These are phyloP conservation scores for Ichthyophthirius multifiliis DNA, from an alignment of 169 alveolate species.

Conservation along the genomic window DNA sequence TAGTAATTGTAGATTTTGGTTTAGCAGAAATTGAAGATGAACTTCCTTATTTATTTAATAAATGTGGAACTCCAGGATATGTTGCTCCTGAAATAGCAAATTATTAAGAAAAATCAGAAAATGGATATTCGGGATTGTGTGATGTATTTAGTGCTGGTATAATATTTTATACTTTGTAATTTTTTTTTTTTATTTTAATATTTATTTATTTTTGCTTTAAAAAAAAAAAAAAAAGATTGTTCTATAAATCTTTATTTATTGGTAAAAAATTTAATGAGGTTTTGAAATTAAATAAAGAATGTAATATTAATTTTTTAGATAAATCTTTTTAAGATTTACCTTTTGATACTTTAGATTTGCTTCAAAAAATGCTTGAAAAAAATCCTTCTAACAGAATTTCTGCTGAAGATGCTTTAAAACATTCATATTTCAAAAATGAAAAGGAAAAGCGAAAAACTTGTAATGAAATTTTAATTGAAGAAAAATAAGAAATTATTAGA, in stretches of 20 bases:
- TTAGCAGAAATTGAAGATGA: neutral
- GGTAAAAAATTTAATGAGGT: slow-evolving; percentile 14
- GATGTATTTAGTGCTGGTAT: slow-evolving; percentile 34
- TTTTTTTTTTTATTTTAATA: too few species aligned
- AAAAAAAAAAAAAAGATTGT: slow-evolving; percentile 48
- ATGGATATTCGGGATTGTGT: neutral
- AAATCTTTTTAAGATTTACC: neutral
- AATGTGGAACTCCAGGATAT: slow-evolving; percentile 39
- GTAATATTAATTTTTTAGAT: neutral
- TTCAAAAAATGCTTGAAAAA: neutral
- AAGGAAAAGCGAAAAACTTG: too few species aligned
- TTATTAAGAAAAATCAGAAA: neutral
- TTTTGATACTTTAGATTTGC: neutral
- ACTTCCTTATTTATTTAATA: neutral
- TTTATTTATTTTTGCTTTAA: too few species aligned
- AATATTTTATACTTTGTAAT: slow-evolving; percentile 10
- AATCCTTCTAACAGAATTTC: neutral
- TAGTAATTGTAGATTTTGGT: neutral
- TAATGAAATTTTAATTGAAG: too few species aligned
- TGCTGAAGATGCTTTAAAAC: neutral
- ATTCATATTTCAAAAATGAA: slow-evolving; percentile 49
- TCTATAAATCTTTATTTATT: slow-evolving; percentile 41
- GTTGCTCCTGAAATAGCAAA: slow-evolving; percentile 33
- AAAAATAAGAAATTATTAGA: too few species aligned
- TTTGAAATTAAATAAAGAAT: neutral